Percentiles rank a stretch among this genome's conserved stretches.
phyloP scores from a whole-genome alignment of 768 basidiomycete species.

The Tylopilus plumbeoviolaceoides region DNA sequence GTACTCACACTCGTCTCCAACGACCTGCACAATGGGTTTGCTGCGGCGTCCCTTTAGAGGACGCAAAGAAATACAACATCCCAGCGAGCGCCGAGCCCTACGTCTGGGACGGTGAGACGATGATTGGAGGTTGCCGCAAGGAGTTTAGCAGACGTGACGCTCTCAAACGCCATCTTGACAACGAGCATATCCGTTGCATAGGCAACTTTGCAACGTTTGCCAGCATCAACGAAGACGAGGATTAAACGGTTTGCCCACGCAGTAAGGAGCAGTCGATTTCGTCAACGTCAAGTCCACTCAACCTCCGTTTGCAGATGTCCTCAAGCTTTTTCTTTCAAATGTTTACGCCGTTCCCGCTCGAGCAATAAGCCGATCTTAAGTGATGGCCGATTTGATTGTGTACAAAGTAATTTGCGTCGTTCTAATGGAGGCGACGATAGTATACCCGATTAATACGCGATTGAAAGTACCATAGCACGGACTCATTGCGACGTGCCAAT shows the following conservation, averaged over 20 bases:
- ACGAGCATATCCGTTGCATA: slow-evolving; percentile 32
- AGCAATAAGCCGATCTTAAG: slow-evolving; percentile 4
- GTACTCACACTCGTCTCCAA: slow-evolving; percentile 42
- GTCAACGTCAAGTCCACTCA: not conserved
- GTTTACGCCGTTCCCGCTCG: not conserved
- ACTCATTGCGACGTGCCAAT: not conserved
- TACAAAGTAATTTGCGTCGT: slow-evolving; percentile 6
- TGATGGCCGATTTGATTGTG: slow-evolving; percentile 8
- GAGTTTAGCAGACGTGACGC: slow-evolving; percentile 38
- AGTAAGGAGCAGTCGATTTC: slow-evolving; percentile 2
- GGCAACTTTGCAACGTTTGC: slow-evolving; percentile 31
- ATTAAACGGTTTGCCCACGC: slow-evolving; percentile 6
- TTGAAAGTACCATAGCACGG: slow-evolving; percentile 16
- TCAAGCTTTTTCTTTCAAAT: not conserved
- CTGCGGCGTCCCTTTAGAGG: slow-evolving; percentile 31
- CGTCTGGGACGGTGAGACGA: slow-evolving; percentile 24
- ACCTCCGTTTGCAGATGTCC: slow-evolving; percentile 9
- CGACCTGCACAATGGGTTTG: slow-evolving; percentile 37
- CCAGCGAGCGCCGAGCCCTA: slow-evolving; percentile 24
- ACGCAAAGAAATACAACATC: slow-evolving; percentile 21
- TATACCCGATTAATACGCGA: slow-evolving; percentile 13
- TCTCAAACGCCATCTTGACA: slow-evolving; percentile 38
- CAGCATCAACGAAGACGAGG: slow-evolving; percentile 24
- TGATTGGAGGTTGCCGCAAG: slow-evolving; percentile 37
- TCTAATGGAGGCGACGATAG: not conserved